These are phyloP conservation scores for Pyrenochaeta sp. DNA, from an alignment of 2,329 filamentous ascomycete species.

Conservation along the genomic window DNA sequence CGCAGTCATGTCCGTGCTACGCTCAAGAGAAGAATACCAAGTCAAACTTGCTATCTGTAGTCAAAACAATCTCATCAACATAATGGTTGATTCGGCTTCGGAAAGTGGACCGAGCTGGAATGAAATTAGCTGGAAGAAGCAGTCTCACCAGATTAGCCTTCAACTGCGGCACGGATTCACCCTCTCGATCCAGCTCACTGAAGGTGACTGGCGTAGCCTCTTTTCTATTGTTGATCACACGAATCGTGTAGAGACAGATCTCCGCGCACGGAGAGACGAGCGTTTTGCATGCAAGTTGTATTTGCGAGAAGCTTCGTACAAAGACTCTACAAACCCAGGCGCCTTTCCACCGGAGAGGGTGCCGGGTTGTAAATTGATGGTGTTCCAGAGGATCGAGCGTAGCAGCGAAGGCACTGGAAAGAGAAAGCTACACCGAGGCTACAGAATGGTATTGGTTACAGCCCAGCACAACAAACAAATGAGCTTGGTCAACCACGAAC, in stretches of 20 bases:
- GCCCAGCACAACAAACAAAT: slow-evolving; percentile 78
- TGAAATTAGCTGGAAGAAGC: slow-evolving; percentile 79
- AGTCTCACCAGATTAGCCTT: slow-evolving; percentile 70
- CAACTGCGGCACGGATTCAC: slow-evolving; percentile 78
- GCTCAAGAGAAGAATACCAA: slow-evolving; percentile 72
- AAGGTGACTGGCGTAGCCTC: slow-evolving; percentile 78
- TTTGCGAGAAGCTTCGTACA: slow-evolving; percentile 79
- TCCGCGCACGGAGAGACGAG: slow-evolving; percentile 75
- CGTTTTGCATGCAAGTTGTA: slow-evolving; percentile 71
- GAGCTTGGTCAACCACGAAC: slow-evolving; percentile 75
- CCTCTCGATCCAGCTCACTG: slow-evolving; percentile 73
- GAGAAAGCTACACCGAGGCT: slow-evolving; percentile 78
- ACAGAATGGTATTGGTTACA: slow-evolving; percentile 79
- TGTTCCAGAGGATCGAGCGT: slow-evolving; percentile 76
- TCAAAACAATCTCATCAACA: slow-evolving; percentile 78
- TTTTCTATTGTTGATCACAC: slow-evolving; percentile 89
- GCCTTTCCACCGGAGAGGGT: slow-evolving; percentile 79
- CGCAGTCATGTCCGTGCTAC: slow-evolving; percentile 77
- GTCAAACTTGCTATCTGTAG: slow-evolving; percentile 78
- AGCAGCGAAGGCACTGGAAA: slow-evolving; percentile 76
- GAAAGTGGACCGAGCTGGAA: slow-evolving; percentile 78
- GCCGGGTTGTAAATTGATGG: slow-evolving; percentile 71
- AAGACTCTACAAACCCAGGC: slow-evolving; percentile 74
- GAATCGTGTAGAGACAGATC: slow-evolving; percentile 73
- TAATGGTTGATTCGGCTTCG: slow-evolving; percentile 74